Base-by-base conservation (phyloP, 1,284 basidiomycete species). In the Trichosporon ovoides region DNA sequence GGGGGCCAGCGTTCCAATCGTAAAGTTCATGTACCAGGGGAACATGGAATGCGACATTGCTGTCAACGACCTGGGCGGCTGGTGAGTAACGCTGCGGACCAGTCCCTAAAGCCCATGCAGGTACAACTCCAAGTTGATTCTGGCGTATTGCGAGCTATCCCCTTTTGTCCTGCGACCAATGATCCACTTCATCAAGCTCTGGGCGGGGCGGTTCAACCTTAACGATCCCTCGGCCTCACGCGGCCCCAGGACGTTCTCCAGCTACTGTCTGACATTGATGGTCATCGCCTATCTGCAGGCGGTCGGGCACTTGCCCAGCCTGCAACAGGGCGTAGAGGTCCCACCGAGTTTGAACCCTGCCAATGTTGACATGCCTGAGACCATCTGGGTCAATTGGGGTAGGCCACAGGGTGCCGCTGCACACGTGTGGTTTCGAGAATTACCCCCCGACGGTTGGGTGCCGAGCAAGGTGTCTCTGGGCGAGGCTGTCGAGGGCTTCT, bases 201-300 rank as follows among this genome's bases (percentile, higher is more conserved):
- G 77, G 77, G 64, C 70, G 1, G 65, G 68, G 38, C 59, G 64
- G 0, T 69, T 75, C 53, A 57, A 69, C 22, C 59, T 78, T 31
- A 78, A 78, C 53, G 73, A 77, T 53, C 65, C 74, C 1, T 72
- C 71, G 1, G 76, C 72, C 3, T 37, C 57, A 2, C 57, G 54
- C 2, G 74, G 73, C 5, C 60, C 64, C 7, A 59, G 71, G 0
- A 72, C 73, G 7, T 70, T 78, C 68, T 78, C 76, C 0, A 75
- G 73, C 4, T 78, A 78, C 63, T 73, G 74, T 55, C 63, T 77
- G 22, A 74, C 73, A 2, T 66, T 78, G 11, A 74, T 78, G 73
- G 70, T 69, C 9, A 78, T 78, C 38, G 71, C 67, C 3, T 78
- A 77, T 54, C 66, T 78, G 12, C 76, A 77, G 53, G 52, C 58